These are phyloP conservation scores for Plasmodium ovale DNA, from an alignment of 169 alveolate species.

Conservation along the genomic window DNA sequence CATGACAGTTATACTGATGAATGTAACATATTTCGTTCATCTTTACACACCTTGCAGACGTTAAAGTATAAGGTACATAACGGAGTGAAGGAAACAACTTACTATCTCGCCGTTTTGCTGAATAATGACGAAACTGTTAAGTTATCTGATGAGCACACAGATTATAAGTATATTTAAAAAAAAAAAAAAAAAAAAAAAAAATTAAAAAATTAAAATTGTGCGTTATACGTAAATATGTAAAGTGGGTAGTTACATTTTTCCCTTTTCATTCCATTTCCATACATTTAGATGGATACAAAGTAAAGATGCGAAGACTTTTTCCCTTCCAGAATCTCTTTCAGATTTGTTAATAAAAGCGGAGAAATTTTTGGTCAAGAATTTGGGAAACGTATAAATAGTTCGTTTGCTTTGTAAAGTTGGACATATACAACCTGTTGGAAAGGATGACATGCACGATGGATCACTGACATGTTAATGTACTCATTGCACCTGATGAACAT, in stretches of 20 bases:
- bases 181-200: background rate
- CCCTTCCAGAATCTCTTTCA: constrained; percentile 31
- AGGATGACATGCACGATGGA: too few relatives aligned
- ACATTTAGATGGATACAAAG: constrained; percentile 66
- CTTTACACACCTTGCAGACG: constrained; percentile 42
- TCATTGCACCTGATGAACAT: too few relatives aligned
- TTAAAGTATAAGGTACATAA: constrained; percentile 80
- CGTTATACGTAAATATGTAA: constrained; percentile 51
- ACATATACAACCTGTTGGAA: too few relatives aligned
- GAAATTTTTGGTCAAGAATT: constrained; percentile 21
- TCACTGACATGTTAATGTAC: too few relatives aligned
- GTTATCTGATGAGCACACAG: constrained; percentile 85
- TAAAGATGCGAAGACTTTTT: constrained; percentile 1
- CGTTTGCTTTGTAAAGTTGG: too few relatives aligned
- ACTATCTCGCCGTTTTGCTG: constrained; percentile 79
- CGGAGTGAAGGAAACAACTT: constrained; percentile 80
- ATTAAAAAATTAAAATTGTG: constrained; percentile 47
- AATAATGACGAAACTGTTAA: constrained; percentile 67
- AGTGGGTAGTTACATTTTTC: constrained; percentile 53
- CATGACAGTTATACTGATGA: background rate
- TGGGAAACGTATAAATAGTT: too few relatives aligned
- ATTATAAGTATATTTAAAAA: constrained; percentile 74
- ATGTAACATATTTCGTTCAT: background rate
- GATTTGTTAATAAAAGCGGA: constrained; percentile 44
- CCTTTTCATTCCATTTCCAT: background rate